Base-by-base conservation (phyloP, 371 early-diverging fungal genomes). In the Lichtheimia ornata region DNA sequence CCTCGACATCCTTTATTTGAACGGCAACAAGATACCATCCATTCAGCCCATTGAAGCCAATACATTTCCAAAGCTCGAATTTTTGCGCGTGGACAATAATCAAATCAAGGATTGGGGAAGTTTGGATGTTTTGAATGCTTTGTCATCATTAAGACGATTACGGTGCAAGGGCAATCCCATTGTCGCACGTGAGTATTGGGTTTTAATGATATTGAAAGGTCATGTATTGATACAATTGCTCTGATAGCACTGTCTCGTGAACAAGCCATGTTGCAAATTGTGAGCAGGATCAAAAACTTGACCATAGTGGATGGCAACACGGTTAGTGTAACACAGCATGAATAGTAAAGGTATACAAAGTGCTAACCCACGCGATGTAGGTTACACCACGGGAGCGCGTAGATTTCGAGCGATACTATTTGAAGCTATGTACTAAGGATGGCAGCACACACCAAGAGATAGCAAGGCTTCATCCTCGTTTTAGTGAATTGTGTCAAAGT, bases 331-430 rank as follows among this genome's bases (percentile, higher is more conserved):
- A 11, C 7, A 25, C 25, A 28, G 17, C 13, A 22, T 20, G 24
- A 57, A 45, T 25, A 15, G 1, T 5, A 27, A 5, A 47, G 6
- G 22, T 12, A 35, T 7, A 15, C 20, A 28, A n/a, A 20, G 1
- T 2, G 9, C 35, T 35, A 9, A 35, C 9, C 5, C 35, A 35
- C 2, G 7, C 11, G 9, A 9, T 11, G 2, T 50, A 76, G 66
- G 67, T 93, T 14, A 65, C 83, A 5, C 55, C 65, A 2, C 71
- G 73, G 17, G 85, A 87, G 50, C 74, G 92, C 7, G 59, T 63
- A 0, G 90, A 93, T 66, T 83, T 89, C 54, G 95, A 94, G 66
- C 73, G 91, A 18, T 92, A 86, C 60, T 94, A 91, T 61, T 62
- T 93, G 30, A 75, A 67, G n/a, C 67, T 74, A 2, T 74, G 82